phyloP scores from a whole-genome alignment of 2,329 filamentous ascomycete genomes.

The Alternaria angustiovoidea region DNA sequence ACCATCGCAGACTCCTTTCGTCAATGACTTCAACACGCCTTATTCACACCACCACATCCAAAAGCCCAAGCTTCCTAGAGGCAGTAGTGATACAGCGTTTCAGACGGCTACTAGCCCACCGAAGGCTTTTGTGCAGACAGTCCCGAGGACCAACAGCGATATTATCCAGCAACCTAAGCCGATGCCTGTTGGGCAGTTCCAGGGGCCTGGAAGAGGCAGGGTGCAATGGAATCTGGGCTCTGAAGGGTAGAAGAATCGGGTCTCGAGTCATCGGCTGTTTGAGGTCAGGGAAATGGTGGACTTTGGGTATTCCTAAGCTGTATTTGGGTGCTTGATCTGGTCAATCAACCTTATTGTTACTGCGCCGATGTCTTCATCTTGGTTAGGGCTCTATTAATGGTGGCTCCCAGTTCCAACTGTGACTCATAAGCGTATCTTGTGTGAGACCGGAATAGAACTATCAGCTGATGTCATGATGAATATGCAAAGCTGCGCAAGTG shows the following conservation, averaged over 20 bases:
- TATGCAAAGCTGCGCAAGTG: neutral
- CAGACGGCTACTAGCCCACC: slow-evolving; percentile 12
- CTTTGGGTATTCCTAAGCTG: neutral
- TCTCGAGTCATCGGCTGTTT: neutral
- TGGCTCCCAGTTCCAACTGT: neutral
- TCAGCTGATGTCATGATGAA: neutral
- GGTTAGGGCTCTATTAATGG: neutral
- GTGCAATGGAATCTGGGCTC: slow-evolving; percentile 49
- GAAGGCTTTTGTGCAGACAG: slow-evolving; percentile 17
- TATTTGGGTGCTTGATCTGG: neutral
- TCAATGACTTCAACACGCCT: slow-evolving; percentile 31
- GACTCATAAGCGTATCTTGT: neutral
- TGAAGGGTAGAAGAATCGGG: slow-evolving; percentile 24
- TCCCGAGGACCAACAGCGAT: slow-evolving; percentile 39
- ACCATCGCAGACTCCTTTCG: slow-evolving; percentile 10
- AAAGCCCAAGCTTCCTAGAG: slow-evolving; percentile 26
- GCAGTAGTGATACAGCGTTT: slow-evolving; percentile 35
- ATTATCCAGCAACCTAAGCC: slow-evolving; percentile 40
- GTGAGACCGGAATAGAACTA: neutral
- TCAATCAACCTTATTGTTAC: neutral
- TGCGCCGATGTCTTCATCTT: neutral
- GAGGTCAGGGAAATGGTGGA: neutral
- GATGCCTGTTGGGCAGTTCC: slow-evolving; percentile 29
- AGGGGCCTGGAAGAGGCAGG: slow-evolving; percentile 27
- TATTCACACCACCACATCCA: slow-evolving; percentile 32